These are phyloP conservation scores for Pichia rugopelliculosa DNA, from an alignment of 805 yeast species.

Conservation along the genomic window DNA sequence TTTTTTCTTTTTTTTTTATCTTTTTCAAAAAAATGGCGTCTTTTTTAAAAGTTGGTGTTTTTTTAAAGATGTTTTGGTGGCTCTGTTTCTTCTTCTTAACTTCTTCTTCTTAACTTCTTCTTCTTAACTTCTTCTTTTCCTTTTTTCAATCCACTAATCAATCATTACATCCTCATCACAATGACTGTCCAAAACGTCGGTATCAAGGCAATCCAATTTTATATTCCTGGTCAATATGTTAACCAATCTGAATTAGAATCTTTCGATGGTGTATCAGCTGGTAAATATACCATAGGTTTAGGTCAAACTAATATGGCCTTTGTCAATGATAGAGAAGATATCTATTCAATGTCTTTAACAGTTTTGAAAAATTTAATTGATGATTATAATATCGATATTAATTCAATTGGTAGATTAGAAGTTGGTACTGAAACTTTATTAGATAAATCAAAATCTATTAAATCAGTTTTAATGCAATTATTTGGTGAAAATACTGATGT, in stretches of 20 bases:
- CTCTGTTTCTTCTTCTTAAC: not conserved
- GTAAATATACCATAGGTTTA: slow-evolving; percentile 96
- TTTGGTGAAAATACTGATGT: slow-evolving; percentile 82
- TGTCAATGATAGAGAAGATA: slow-evolving; percentile 96
- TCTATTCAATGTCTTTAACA: slow-evolving; percentile 91
- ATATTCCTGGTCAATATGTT: slow-evolving; percentile 79
- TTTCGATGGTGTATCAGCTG: slow-evolving; percentile 79
- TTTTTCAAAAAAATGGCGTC: too few relatives aligned
- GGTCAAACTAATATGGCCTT: slow-evolving; percentile 98
- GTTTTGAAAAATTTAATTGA: slow-evolving; percentile 68
- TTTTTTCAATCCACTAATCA: slow-evolving; percentile 3
- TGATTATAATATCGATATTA: slow-evolving; percentile 76
- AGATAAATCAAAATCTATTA: slow-evolving; percentile 95
- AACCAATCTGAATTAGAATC: slow-evolving; percentile 83
- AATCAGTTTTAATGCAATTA: slow-evolving; percentile 91
- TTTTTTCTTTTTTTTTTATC: too few relatives aligned
- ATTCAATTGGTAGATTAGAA: slow-evolving; percentile 84
- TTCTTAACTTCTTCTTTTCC: not conserved
- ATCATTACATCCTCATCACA: slow-evolving; percentile 14
- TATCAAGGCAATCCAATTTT: slow-evolving; percentile 91
- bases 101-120: not conserved
- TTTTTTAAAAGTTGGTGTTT: too few relatives aligned
- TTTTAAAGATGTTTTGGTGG: not conserved
- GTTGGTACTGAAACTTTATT: slow-evolving; percentile 97
- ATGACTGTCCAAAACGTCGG: slow-evolving; percentile 69